Evolutionary conservation across 805 yeast genomes (phyloP), one percentile per base, ranked within the genome.

Genomic region (Kodamaea nitidulidarum): DNA sequence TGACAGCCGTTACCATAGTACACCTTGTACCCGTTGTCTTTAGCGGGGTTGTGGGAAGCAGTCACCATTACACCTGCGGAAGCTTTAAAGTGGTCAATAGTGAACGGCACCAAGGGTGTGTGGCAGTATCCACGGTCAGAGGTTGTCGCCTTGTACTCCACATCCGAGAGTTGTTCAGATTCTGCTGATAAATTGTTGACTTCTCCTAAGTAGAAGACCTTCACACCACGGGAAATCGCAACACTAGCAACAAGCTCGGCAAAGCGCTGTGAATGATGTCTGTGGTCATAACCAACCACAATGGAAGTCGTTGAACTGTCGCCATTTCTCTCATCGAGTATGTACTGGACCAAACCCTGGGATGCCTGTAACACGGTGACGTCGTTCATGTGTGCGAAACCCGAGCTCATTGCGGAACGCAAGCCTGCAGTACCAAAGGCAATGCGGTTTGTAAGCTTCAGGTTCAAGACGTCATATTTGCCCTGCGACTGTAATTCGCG

Each of bases 1-100:
- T 93, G 98, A 59, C 97, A 91, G 3, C 96, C 98, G 56, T 91
- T 91, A 7, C 72, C 67, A 78, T 93, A 88, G 65, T 93, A 91
- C 1, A 91, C 98, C 55, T 91, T 91, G 63, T 87, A 91, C 0
- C 98, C 98, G 54, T 90, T 90, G 56, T 88, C 96, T 56, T 75
- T 67, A 24, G 84, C 84, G 1, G 93, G 91, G 55, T 84, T 84
- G 54, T 86, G 95, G 38, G 93, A 84, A 1, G 96, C 95, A 0
- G 96, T 88, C 20, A 90, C 77, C 96, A 90, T 90, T 1, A 91
- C 84, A 15, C 98, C 98, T 36, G 81, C 86, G 0, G 81, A 67
- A 0, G 95, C 85, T 0, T 61, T 47, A 40, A 63, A 71, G 20
- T 65, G 52, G 46, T 84, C 86, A 17, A 91, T 82, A 0, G 84